Base-by-base conservation (phyloP, 805 yeast genomes). In the Nakazawaea ernobii region DNA sequence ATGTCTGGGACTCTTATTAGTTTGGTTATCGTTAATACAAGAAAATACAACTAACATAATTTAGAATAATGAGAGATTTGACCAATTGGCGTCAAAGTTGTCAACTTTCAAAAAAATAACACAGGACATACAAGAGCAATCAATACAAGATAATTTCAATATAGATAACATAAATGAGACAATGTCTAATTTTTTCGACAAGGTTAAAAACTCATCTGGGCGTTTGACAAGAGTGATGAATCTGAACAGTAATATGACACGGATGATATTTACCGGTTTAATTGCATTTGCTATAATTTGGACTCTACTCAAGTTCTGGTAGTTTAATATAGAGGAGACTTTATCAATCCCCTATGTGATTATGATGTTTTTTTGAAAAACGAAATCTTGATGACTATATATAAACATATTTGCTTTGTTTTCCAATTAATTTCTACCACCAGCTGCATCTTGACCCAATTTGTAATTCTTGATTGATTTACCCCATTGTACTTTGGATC, bases 401-500 rank as follows among this genome's bases (percentile, higher is more conserved):
- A 8, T 14, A 38, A 28, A 38, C 14, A 38, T 27, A 36, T 20
- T 14, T 14, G 14, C 17, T 33, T 33, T n/a, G 5, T 20, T 20
- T 20, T 20, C 24, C 24, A 24, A 13, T 30, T 35, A 46, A 41
- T 62, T 59, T 59, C 67, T 58, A 44, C 71, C 74, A 45, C 73
- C 70, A 9, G 73, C 83, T 32, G 83, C 90, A 60, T 86, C 91
- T 53, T 81, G 82, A 14, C 98, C 98, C 39, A 92, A 70, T 59
- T 88, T 79, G 67, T 91, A 91, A 61, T 83, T 86, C 14, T 95
- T 95, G 56, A 89, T 87, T 9, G 97, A 88, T 59, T 80, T 86
- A 29, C 96, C 97, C 99, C 99, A 92, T 62, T 88, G 87, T 58
- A 92, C 84, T 62, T 86, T 90, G 14, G 96, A 78, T 61, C 97